These are phyloP conservation scores for Metschnikowia vanudenii DNA, from an alignment of 805 yeast species.

Conservation along the genomic window DNA sequence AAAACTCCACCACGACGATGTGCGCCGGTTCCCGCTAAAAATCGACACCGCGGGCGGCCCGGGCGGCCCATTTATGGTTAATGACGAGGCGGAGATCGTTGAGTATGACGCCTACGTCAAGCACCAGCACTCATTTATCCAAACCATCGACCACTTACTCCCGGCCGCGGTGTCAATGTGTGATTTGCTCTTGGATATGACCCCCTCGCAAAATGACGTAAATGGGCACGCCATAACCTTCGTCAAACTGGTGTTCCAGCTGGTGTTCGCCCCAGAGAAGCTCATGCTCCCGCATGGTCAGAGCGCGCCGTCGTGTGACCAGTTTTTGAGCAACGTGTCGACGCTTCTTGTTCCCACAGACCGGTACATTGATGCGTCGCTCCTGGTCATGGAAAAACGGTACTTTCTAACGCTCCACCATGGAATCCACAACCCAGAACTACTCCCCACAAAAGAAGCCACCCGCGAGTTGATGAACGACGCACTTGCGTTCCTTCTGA, in stretches of 20 bases:
- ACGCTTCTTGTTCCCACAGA: slow-evolving; percentile 40
- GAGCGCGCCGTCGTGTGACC: slow-evolving; percentile 26
- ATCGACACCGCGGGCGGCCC: slow-evolving; percentile 17
- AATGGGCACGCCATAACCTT: slow-evolving; percentile 27
- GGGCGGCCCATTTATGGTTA: slow-evolving; percentile 33
- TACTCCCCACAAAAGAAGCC: slow-evolving; percentile 32
- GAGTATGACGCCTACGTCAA: slow-evolving; percentile 58
- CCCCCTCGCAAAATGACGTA: slow-evolving; percentile 1
- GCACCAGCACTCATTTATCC: slow-evolving; percentile 64
- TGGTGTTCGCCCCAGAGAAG: slow-evolving; percentile 20
- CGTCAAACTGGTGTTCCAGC: slow-evolving; percentile 29
- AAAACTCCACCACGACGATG: slow-evolving; percentile 3
- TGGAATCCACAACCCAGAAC: slow-evolving; percentile 16
- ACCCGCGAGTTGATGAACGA: slow-evolving; percentile 31
- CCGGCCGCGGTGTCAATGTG: slow-evolving; percentile 35
- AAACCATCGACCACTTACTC: slow-evolving; percentile 54
- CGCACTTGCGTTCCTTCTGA: slow-evolving; percentile 25
- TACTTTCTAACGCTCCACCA: slow-evolving; percentile 32
- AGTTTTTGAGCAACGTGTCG: slow-evolving; percentile 24
- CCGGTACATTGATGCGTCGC: slow-evolving; percentile 23
- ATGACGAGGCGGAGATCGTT: slow-evolving; percentile 49
- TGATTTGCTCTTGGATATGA: slow-evolving; percentile 30
- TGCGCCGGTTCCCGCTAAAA: slow-evolving; percentile 13
- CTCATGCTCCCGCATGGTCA: slow-evolving; percentile 4
- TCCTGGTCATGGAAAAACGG: slow-evolving; percentile 26